Conservation (phyloP, 495 filamentous ascomycete species). For the Clavariopsis aquatica region DNA sequence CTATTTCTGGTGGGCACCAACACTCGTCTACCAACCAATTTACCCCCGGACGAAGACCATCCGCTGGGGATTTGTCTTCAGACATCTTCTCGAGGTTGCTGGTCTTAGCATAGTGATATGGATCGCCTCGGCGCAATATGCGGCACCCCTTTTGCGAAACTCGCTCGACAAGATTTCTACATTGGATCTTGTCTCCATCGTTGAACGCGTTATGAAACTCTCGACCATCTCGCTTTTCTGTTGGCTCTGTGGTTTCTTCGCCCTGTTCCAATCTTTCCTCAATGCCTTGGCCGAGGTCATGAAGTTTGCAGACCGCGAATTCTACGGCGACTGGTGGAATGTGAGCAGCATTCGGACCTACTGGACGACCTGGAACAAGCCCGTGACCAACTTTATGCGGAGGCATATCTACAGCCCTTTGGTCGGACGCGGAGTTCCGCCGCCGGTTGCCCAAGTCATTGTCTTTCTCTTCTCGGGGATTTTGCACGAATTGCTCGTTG, state of each 20-base stretch:
- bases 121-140: slow-evolving; percentile 90
- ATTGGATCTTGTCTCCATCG: slow-evolving; percentile 77
- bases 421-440: slow-evolving; percentile 75
- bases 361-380: slow-evolving; percentile 97
- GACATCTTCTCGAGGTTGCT: slow-evolving; percentile 74
- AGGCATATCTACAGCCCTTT: slow-evolving; percentile 87
- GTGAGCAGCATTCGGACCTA: slow-evolving; percentile 79
- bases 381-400: slow-evolving; percentile 94
- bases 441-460: slow-evolving; percentile 64
- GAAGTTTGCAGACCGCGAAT: slow-evolving; percentile 86
- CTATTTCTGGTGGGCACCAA: slow-evolving; percentile 98
- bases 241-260: slow-evolving; percentile 97
- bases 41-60: slow-evolving; percentile 80
- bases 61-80: slow-evolving; percentile 81
- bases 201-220: slow-evolving; percentile 90
- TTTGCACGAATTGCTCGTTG: slow-evolving; percentile 89
- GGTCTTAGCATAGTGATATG: slow-evolving; percentile 83
- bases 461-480: slow-evolving; percentile 87
- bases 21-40: slow-evolving; percentile 92
- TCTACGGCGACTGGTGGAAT: slow-evolving; percentile 99
- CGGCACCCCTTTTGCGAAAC: slow-evolving; percentile 83
- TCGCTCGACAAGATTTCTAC: slow-evolving; percentile 79
- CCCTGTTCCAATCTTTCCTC: slow-evolving; percentile 83
- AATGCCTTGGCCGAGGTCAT: slow-evolving; percentile 91
- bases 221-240: slow-evolving; percentile 91